Evolutionary conservation across 768 basidiomycete species (phyloP), one percentile per base, ranked within the genome.

Genomic region (Serendipita sp.): DNA sequence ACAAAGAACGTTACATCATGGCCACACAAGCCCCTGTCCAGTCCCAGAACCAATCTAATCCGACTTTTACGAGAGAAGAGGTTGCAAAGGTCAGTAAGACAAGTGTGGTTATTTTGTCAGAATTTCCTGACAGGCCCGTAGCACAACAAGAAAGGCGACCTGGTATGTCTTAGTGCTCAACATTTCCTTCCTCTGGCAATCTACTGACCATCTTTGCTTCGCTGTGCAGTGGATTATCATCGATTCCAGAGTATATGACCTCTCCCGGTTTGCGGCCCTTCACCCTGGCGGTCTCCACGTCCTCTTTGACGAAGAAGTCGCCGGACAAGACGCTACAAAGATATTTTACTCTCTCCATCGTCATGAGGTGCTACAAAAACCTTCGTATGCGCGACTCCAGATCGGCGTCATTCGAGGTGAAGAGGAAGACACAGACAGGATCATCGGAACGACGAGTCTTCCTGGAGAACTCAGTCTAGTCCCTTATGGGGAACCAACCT

Each of bases 311-410:
- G 74, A 78, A 3, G 86, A 88, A 69, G 81, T 94, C 86, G 90
- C 89, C 62, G 92, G 91, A 7, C 80, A 89, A 72, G 92, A 96
- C 69, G 86, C 86, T 1, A 95, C 92, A 0, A 86, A 91, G 41
- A 81, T 81, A 3, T 96, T 97, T 78, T 96, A 86, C 70, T 83
- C 88, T 63, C 83, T 97, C 45, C 94, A 98, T 72, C 82, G 90
- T 28, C 81, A 86, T 46, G 92, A 95, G 70, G 83, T 96, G 15
- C 80, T 97, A 48, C 76, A 80, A 65, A 84, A 80, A 68, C 85
- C 89, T 0, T 86, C 89, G 65, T 91, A 86, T 69, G 74, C 79
- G 63, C 83, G 89, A 1, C 78, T 93, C 11, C 80, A 83, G 66
- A 83, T 94, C 65, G 92, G 92, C n/a, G 76, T 74, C 11, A 77